Conservation (phyloP, 306 rosid genomes). For the Abrus pulchellus region DNA sequence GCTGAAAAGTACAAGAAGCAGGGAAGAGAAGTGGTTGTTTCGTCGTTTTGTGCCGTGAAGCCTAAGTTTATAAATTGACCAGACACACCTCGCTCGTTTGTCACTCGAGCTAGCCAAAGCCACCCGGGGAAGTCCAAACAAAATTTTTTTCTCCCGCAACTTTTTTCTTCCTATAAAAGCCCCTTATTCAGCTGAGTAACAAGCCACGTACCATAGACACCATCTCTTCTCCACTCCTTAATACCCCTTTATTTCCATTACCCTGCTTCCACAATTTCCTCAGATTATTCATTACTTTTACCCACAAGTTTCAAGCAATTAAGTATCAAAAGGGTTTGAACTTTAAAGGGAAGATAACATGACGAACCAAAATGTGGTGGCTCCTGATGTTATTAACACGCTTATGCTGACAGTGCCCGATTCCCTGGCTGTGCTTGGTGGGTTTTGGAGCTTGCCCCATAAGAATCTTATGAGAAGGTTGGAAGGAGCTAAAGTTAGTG, state of each 20-base stretch:
- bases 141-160: background rate
- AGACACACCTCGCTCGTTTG: slow-evolving; percentile 39
- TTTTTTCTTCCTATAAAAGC: slow-evolving; percentile 54
- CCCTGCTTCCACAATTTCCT: background rate
- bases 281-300: background rate
- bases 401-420: slow-evolving; percentile 56
- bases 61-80: slow-evolving; percentile 63
- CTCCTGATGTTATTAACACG: slow-evolving; percentile 56
- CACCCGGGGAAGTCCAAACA: slow-evolving; percentile 23
- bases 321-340: slow-evolving; percentile 21
- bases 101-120: slow-evolving; percentile 32
- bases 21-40: slow-evolving; percentile 57
- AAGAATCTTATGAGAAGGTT: slow-evolving; percentile 59
- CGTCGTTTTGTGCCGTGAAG: slow-evolving; percentile 64
- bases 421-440: slow-evolving; percentile 53
- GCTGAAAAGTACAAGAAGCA: slow-evolving; percentile 63
- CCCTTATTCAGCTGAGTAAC: slow-evolving; percentile 41
- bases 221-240: slow-evolving; percentile 35
- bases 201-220: slow-evolving; percentile 42
- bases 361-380: slow-evolving; percentile 77
- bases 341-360: slow-evolving; percentile 43
- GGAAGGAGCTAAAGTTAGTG: slow-evolving; percentile 62
- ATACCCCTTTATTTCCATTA: background rate
- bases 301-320: background rate
- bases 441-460: slow-evolving; percentile 51